Percentiles rank a stretch among this genome's conserved stretches.
These are phyloP conservation scores for Yamadazyma taylorii DNA, from an alignment of 1,139 yeast species.

Conservation along the genomic window DNA sequence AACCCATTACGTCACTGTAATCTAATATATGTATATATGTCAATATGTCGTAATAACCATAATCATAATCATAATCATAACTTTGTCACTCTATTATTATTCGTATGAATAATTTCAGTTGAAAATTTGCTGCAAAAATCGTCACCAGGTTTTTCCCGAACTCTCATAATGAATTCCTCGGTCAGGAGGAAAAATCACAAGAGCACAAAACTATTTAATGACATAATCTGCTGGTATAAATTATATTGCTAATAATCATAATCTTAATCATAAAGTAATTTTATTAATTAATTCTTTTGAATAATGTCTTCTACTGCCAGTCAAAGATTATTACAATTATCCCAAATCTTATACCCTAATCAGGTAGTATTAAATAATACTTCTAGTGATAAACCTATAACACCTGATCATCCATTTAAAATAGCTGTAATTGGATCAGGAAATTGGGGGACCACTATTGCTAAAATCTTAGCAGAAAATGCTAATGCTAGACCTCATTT, in stretches of 20 bases:
- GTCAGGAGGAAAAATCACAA: constrained; percentile 6
- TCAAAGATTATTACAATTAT: constrained; percentile 41
- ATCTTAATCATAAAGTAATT: too few relatives aligned
- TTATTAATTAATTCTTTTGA: too few relatives aligned
- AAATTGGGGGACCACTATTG: constrained; percentile 53
- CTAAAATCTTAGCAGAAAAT: constrained; percentile 48
- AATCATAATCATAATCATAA: too few relatives aligned
- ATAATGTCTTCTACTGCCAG: constrained; percentile 23
- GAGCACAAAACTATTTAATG: constrained; percentile 4
- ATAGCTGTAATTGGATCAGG: constrained; percentile 49
- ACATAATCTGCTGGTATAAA: not conserved
- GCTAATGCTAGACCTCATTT: constrained; percentile 39
- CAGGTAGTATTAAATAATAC: constrained; percentile 8
- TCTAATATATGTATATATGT: too few relatives aligned
- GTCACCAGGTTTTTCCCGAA: too few relatives aligned
- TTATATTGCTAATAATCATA: not conserved
- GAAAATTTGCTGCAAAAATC: too few relatives aligned
- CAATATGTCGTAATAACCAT: too few relatives aligned
- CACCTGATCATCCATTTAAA: constrained; percentile 36
- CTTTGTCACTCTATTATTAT: too few relatives aligned
- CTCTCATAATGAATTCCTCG: constrained; percentile 7
- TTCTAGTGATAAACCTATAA: constrained; percentile 18
- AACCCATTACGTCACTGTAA: too few relatives aligned
- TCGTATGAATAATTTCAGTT: too few relatives aligned
- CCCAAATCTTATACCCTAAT: constrained; percentile 34